Conservation (phyloP, 345 rosid species). For the Lumnitzera racemosa region DNA sequence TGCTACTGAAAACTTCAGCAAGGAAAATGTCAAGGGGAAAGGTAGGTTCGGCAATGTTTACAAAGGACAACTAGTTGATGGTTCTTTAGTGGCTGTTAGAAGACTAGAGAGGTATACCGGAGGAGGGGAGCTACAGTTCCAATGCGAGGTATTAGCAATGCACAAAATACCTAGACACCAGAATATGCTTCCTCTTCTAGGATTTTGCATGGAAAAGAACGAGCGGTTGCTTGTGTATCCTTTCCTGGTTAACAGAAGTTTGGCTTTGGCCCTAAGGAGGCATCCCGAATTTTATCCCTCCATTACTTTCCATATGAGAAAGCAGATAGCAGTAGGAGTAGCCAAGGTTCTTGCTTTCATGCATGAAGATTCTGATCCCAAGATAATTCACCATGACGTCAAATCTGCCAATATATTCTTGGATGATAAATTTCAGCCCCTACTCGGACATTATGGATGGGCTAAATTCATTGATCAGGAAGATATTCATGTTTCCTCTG, state of each 20-base stretch:
- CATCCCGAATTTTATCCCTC: background rate
- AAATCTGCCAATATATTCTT: slow-evolving; percentile 7
- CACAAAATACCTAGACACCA: background rate
- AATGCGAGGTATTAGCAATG: background rate
- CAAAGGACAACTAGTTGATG: slow-evolving; percentile 4
- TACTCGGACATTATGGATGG: slow-evolving; percentile 6
- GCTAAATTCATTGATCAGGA: slow-evolving; percentile 4
- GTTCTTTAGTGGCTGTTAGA: slow-evolving; percentile 5
- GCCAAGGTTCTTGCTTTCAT: slow-evolving; percentile 9
- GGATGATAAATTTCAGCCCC: slow-evolving; percentile 8
- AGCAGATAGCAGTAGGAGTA: slow-evolving; percentile 6
- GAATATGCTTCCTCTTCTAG: slow-evolving; percentile 5
- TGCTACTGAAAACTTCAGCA: background rate
- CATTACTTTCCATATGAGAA: slow-evolving; percentile 5
- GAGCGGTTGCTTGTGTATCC: slow-evolving; percentile 6
- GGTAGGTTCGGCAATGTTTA: slow-evolving; percentile 5
- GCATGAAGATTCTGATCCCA: background rate
- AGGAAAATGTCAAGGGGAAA: background rate
- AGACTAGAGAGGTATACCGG: background rate
- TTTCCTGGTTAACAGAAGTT: background rate
- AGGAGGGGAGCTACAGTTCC: background rate
- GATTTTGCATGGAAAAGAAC: background rate
- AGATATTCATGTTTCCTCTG: background rate
- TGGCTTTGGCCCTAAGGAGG: background rate
- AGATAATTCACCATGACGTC: slow-evolving; percentile 6